Evolutionary conservation across 2,329 filamentous ascomycete species (phyloP).

Genomic region (Sclerotinia sclerotiorum): DNA sequence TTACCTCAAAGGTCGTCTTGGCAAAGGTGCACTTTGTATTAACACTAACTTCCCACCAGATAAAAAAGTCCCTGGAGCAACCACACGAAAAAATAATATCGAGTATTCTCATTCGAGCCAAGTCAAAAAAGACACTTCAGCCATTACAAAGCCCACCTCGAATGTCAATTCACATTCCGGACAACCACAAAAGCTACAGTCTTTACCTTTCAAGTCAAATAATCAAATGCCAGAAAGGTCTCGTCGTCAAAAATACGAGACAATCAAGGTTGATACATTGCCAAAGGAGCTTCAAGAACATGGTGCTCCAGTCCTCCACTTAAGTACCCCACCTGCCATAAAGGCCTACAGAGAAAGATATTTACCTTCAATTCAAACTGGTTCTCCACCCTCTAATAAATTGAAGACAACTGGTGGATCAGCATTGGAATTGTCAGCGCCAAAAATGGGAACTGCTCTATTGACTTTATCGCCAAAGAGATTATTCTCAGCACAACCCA

Average conservation of each 20-base stretch:
- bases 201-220: background rate
- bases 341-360: slow-evolving; percentile 11
- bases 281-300: background rate
- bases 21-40: background rate
- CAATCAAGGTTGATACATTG: background rate
- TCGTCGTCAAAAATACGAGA: background rate
- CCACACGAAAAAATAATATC: background rate
- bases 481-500: background rate
- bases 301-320: background rate
- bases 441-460: background rate
- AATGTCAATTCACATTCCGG: background rate
- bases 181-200: background rate
- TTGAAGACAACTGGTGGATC: background rate
- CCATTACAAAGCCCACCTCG: background rate
- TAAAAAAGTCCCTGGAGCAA: background rate
- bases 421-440: background rate
- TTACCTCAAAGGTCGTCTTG: background rate
- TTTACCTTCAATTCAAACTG: background rate
- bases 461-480: background rate
- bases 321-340: background rate
- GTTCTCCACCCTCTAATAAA: background rate
- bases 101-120: background rate
- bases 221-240: background rate
- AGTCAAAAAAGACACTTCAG: background rate
- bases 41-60: background rate